These are phyloP conservation scores for Silene vulgaris DNA, from an alignment of 179 eudicot genomes.

Conservation along the genomic window DNA sequence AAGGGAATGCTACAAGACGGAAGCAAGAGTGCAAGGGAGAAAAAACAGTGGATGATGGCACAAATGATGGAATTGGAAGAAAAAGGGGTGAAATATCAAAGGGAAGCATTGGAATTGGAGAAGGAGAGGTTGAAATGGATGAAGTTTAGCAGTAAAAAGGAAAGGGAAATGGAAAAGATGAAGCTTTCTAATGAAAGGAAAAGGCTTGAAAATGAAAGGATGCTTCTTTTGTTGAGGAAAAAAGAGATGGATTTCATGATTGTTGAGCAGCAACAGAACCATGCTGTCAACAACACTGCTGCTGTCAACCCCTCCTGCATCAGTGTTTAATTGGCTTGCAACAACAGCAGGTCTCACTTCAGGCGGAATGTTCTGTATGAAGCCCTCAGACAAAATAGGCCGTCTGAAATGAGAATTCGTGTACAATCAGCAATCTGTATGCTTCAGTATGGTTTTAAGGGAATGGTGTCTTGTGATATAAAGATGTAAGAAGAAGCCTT, in stretches of 20 bases:
- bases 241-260: conserved; percentile 51
- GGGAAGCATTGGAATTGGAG: conserved; percentile 51
- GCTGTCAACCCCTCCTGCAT: not conserved
- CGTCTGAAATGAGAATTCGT: too few species aligned
- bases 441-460: too few species aligned
- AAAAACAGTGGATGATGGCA: conserved; percentile 54
- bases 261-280: conserved; percentile 8
- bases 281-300: not conserved
- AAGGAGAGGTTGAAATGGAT: conserved; percentile 67
- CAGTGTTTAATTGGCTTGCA: not conserved
- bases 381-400: too few species aligned
- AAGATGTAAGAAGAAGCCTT: too few species aligned
- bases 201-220: conserved; percentile 65
- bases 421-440: too few species aligned
- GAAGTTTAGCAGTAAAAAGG: conserved; percentile 61
- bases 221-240: conserved; percentile 55
- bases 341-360: not conserved
- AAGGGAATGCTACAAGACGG: conserved; percentile 41
- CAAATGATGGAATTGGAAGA: conserved; percentile 52
- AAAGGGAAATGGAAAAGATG: conserved; percentile 71
- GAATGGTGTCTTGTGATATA: too few species aligned
- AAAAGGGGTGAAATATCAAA: conserved; percentile 38
- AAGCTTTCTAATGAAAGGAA: conserved; percentile 52
- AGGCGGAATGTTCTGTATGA: too few species aligned
- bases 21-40: conserved; percentile 43